phyloP scores from a whole-genome alignment of 2,329 filamentous ascomycete species.

The Talaromyces atroroseus region DNA sequence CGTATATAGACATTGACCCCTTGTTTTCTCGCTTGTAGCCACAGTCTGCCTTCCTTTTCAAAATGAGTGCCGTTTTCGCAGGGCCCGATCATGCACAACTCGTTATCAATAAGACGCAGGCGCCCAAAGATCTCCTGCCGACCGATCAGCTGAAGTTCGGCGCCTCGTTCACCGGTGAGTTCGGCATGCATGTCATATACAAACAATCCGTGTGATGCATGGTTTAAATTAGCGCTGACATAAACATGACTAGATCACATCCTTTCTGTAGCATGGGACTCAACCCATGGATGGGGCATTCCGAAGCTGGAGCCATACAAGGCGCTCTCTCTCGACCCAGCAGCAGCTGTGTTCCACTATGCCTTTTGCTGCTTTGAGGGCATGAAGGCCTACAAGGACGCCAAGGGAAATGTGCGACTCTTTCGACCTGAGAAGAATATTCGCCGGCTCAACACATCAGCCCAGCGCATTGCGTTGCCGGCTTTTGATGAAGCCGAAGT shows the following conservation, averaged over 20 bases:
- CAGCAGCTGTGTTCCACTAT: conserved; percentile 77
- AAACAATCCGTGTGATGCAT: background rate
- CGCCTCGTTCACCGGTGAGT: conserved; percentile 13
- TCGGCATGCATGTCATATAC: background rate
- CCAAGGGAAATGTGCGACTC: conserved; percentile 66
- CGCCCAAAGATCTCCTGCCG: conserved; percentile 7
- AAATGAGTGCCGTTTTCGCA: background rate
- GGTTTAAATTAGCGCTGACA: background rate
- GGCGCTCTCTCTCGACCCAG: conserved; percentile 71
- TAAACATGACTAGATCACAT: conserved; percentile 66
- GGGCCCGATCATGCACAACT: conserved; percentile 1
- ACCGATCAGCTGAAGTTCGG: conserved; percentile 13
- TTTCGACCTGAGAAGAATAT: conserved; percentile 74
- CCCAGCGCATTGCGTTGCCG: conserved; percentile 64
- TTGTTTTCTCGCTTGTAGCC: background rate
- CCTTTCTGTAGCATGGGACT: conserved; percentile 67
- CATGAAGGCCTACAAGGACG: conserved; percentile 64
- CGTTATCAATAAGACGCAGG: conserved; percentile 1
- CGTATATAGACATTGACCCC: background rate
- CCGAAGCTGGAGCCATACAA: conserved; percentile 74
- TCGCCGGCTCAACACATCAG: conserved; percentile 47
- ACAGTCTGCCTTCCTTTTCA: background rate
- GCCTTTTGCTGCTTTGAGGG: conserved; percentile 90
- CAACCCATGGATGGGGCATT: conserved; percentile 61
- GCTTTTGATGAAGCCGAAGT: conserved; percentile 70